Evolutionary conservation across 2,329 filamentous ascomycete species (phyloP).

Genomic region (Phialophora tarda): DNA sequence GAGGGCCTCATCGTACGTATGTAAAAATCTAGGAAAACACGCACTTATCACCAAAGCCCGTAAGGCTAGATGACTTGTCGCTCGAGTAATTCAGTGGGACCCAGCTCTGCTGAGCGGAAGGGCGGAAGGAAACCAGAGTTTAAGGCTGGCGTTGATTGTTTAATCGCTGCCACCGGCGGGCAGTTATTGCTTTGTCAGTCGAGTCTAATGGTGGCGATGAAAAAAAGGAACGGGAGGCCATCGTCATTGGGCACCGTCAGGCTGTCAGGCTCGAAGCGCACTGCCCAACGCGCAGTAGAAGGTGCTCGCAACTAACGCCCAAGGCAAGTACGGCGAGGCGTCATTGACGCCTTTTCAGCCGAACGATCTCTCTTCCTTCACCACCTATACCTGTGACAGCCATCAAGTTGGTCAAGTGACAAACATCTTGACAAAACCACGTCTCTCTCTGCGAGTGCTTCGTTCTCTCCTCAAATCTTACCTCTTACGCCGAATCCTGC

Average conservation of each 20-base stretch:
- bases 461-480: slow-evolving; percentile 16
- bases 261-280: background rate
- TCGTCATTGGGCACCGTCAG: background rate
- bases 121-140: background rate
- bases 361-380: slow-evolving; percentile 26
- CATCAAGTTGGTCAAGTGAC: slow-evolving; percentile 16
- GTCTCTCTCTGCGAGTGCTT: slow-evolving; percentile 17
- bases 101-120: background rate
- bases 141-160: background rate
- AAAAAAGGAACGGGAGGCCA: background rate
- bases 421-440: slow-evolving; percentile 24
- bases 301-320: background rate
- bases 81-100: background rate
- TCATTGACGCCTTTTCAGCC: background rate
- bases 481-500: background rate
- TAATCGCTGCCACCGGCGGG: background rate
- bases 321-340: slow-evolving; percentile 5
- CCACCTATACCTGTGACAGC: slow-evolving; percentile 12
- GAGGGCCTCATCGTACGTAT: background rate
- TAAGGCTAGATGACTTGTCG: background rate
- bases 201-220: slow-evolving; percentile 1
- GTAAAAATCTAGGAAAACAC: background rate
- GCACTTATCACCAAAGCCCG: background rate
- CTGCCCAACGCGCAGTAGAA: slow-evolving; percentile 1
- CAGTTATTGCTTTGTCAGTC: background rate